Base-by-base conservation (phyloP, 2,329 filamentous ascomycete genomes). In the Rosellinia necatrix region DNA sequence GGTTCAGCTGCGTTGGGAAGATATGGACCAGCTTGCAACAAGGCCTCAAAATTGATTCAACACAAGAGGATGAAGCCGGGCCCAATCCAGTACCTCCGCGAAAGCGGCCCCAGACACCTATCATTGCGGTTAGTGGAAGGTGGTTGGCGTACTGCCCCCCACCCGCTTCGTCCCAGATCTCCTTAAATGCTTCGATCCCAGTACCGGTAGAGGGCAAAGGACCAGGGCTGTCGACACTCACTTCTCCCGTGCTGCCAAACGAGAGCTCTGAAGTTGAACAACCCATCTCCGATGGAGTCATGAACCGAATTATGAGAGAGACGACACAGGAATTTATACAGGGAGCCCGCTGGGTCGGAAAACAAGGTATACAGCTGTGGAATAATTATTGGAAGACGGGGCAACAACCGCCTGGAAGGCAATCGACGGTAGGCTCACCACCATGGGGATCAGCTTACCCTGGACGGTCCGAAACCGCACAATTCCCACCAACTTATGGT, bases 21-120 rank as follows among this genome's bases (percentile, higher is more conserved):
- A 76, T 96, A 15, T 99, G 94, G 94, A 97, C 94, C 0, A 87
- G 86, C 40, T 78, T 96, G 24, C 90, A 94, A 68, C 82, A 85
- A 62, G 75, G 76, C 25, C 72, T 76, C 15, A 78, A 79, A 56
- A 76, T 76, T 21, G 78, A 82, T 25, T 70, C 75, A 22, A 64
- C 74, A 1, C 76, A 80, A 55, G 81, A 84, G 58, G 64, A 70
- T 13, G 78, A 80, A 57, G 73, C 75, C 54, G 71, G 71, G 32
- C 69, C 74, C 22, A 70, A 68, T 19, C 65, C 74, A 1, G 59
- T 72, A 41, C 71, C 75, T 27, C 68, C 72, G 38, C 74, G 77
- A 32, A 70, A 78, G 60, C 75, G 71, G 58, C 71, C 75, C 22
- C 85, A 86, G 49, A 81, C 81, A 27, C 86, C 90, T 1, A 82